Conservation (phyloP, 2,329 filamentous ascomycete species). For the Beauveria pseudobassiana region DNA sequence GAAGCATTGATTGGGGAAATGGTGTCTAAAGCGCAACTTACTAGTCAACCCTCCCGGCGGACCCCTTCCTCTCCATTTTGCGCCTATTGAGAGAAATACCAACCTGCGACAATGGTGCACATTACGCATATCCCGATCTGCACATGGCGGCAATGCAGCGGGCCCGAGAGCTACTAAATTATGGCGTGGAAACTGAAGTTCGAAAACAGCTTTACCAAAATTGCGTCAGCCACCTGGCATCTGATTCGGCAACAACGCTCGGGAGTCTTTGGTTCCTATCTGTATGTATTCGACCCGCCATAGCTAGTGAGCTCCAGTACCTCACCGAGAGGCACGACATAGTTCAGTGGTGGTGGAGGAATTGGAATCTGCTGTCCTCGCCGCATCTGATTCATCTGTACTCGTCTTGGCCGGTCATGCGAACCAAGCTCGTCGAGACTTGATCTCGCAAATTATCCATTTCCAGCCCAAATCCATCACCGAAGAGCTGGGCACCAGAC, state of each 20-base stretch:
- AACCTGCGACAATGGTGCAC: slow-evolving; percentile 42
- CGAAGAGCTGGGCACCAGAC: slow-evolving; percentile 48
- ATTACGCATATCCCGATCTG: slow-evolving; percentile 52
- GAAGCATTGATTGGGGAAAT: slow-evolving; percentile 46
- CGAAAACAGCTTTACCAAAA: slow-evolving; percentile 55
- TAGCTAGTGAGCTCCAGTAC: slow-evolving; percentile 44
- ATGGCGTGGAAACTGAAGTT: slow-evolving; percentile 45
- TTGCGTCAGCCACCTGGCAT: slow-evolving; percentile 62
- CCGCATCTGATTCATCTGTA: neutral
- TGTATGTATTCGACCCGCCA: slow-evolving; percentile 38
- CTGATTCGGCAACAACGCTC: slow-evolving; percentile 55
- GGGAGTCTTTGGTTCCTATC: slow-evolving; percentile 65
- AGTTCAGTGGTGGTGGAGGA: slow-evolving; percentile 56
- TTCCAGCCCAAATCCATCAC: slow-evolving; percentile 56
- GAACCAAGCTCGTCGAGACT: slow-evolving; percentile 49
- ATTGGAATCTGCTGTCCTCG: slow-evolving; percentile 45
- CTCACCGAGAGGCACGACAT: slow-evolving; percentile 56
- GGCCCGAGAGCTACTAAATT: slow-evolving; percentile 51
- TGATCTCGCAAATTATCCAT: slow-evolving; percentile 50
- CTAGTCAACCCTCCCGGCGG: slow-evolving; percentile 27
- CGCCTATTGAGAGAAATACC: slow-evolving; percentile 67
- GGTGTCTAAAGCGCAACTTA: slow-evolving; percentile 34
- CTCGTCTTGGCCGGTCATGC: slow-evolving; percentile 36
- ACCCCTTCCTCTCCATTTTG: slow-evolving; percentile 48
- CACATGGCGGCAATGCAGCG: slow-evolving; percentile 56